Evolutionary conservation across 805 yeast species (phyloP), one percentile per base, ranked within the genome.

Genomic region (Wickerhamiella sergipiensis): DNA sequence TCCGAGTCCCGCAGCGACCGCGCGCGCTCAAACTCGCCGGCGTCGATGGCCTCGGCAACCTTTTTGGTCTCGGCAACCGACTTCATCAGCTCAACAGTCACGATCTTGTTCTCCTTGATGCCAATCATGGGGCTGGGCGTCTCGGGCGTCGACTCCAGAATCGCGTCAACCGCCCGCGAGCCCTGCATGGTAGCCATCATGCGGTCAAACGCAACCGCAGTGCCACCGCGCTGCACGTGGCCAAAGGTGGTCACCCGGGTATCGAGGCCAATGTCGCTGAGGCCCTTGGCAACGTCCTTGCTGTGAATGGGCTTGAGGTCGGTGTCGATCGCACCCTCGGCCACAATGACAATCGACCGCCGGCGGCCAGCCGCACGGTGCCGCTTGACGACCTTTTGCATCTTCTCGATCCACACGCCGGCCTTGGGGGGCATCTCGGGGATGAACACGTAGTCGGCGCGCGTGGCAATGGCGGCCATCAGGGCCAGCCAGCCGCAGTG

Each of bases 401-500:
- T 78, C 57, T 86, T 85, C 24, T 80, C 80, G 58, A 79, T 78
- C 98, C 98, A 92, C 33, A 75, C 73, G 33, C 73, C 73, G 18
- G 81, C 72, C 50, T 73, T 70, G 7, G 95, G 85, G 4, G 98
- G 97, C 68, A 82, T 80, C 71, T 92, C 98, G 33, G 98, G 98
- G 57, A 92, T 84, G 61, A 92, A 82, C 53, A 88, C 83, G 66
- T 80, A 88, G 70, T 92, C 98, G 2, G 98, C 97, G 61, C 92
- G 85, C 26, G 97, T 86, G 44, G 97, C 88, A 55, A 90, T 82
- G 63, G 97, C 98, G 3, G 98, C 94, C 92, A 88, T 89, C 59
- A 92, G 72, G 1, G 94, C 97, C 60, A 92, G 77, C 98, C 98
- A 92, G 56, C 98, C 98, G 74, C 98, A 92, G 67, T 92, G 97